Base-by-base conservation (phyloP, 345 rosid genomes). In the Gynandropsis gynandra region DNA sequence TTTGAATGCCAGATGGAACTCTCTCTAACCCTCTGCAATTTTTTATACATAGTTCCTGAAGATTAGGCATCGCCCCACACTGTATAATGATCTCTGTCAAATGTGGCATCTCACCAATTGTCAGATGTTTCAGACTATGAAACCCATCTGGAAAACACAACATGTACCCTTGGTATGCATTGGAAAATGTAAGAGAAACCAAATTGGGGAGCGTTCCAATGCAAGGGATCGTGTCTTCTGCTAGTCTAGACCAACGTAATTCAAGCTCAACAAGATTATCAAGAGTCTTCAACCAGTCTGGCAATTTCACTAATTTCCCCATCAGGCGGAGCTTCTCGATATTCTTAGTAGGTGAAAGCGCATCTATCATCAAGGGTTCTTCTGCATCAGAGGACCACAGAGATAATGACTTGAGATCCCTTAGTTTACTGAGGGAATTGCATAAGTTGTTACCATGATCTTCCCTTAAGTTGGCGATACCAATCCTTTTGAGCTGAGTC, bases 281-380 rank as follows among this genome's bases (percentile, higher is more conserved):
- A 35, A 68, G 76, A 12, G 59, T 49, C 12, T 21, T 45, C 24
- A 76, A 69, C 81, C 81, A 76, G 1, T 13, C 46, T 7, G 77
- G 71, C 15, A 72, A 59, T 15, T 34, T 72, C 39, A 64, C 61
- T 29, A 67, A 39, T 49, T 64, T 72, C 31, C 75, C 78, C 4
- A 46, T 41, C 6, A 70, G 58, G 33, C 10, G 41, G 9, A 72
- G 69, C 47, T 21, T 70, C 41, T 62, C 61, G 19, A 76, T 65
- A 17, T 52, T 42, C 9, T 62, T 44, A 41, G 63, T 61, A 5
- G 45, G 13, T 8, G 40, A 36, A 17, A 63, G 15, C 19, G 56
- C 51, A 49, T 57, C 71, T 9, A 67, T 64, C 37, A 50, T 45
- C 9, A 68, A 58, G 1, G 46, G 17, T 13, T 64, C 64, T 5